Evolutionary conservation across 495 filamentous ascomycete genomes (phyloP).

Genomic region (Lepraria neglecta): DNA sequence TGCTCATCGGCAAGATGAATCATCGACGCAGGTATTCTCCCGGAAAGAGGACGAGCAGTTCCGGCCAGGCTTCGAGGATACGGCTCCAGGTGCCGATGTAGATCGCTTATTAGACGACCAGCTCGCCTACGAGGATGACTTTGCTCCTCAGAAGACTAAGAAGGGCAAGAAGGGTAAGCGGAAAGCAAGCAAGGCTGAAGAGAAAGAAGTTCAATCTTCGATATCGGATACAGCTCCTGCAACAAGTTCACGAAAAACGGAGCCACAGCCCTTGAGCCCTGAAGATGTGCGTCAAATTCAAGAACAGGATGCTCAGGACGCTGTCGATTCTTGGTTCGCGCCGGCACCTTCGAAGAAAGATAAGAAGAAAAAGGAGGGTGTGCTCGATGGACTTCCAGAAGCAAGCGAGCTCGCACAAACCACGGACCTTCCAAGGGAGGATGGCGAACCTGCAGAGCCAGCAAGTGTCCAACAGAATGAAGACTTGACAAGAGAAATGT

Average conservation of each 20-base stretch:
- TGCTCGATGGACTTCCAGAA: not conserved
- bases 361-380: conserved; percentile 37
- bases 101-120: not conserved
- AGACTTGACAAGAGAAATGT: conserved; percentile 7
- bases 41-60: not conserved
- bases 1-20: not conserved
- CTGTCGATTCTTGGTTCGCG: conserved; percentile 13
- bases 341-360: conserved; percentile 29
- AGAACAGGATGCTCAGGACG: conserved; percentile 21
- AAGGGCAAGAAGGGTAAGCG: conserved; percentile 1
- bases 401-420: not conserved
- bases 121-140: not conserved
- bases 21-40: not conserved
- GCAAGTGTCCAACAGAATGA: conserved; percentile 9
- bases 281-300: conserved; percentile 21
- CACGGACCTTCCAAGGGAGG: not conserved
- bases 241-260: conserved; percentile 13
- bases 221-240: not conserved
- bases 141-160: conserved; percentile 5
- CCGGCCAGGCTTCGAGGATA: not conserved
- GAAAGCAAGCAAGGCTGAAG: conserved; percentile 7
- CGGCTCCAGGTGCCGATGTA: not conserved
- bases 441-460: not conserved
- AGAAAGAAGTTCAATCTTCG: not conserved
- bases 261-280: conserved; percentile 6